Evolutionary conservation across 495 filamentous ascomycete genomes (phyloP).

Genomic region (Hypoxylon perforatum): DNA sequence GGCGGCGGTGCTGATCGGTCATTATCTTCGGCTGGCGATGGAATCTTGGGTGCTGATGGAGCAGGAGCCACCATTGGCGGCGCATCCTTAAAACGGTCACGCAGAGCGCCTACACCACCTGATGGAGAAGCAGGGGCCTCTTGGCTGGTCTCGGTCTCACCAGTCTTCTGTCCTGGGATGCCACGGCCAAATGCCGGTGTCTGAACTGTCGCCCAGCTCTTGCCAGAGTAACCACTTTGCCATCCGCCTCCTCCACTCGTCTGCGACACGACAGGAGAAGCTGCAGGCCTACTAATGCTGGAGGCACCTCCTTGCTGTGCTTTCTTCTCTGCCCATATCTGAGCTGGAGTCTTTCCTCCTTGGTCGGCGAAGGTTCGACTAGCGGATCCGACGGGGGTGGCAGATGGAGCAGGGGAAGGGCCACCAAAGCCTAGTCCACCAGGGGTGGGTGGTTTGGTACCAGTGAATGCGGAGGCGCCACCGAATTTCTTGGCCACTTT

Average conservation of each 20-base stretch:
- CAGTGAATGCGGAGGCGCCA: conserved; percentile 74
- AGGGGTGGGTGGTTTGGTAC: conserved; percentile 89
- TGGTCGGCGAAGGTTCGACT: conserved; percentile 94
- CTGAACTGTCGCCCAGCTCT: conserved; percentile 86
- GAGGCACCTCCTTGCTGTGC: conserved; percentile 74
- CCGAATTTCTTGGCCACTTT: conserved; percentile 92
- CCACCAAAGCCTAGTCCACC: conserved; percentile 67
- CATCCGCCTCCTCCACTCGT: conserved; percentile 76
- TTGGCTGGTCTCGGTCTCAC: conserved; percentile 57
- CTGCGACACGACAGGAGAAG: conserved; percentile 71
- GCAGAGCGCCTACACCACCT: conserved; percentile 72
- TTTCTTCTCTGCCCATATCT: conserved; percentile 97
- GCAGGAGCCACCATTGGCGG: conserved; percentile 68
- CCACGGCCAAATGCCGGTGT: conserved; percentile 76
- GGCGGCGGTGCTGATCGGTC: conserved; percentile 60
- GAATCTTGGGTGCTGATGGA: conserved; percentile 50
- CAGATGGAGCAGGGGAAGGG: conserved; percentile 57
- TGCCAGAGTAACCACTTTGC: conserved; percentile 90
- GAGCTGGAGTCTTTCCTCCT: conserved; percentile 95
- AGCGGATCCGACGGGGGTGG: conserved; percentile 76
- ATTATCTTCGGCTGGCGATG: conserved; percentile 48
- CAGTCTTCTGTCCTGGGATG: conserved; percentile 67
- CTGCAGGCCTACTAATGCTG: conserved; percentile 50
- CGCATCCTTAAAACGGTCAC: conserved; percentile 79
- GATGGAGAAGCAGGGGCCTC: conserved; percentile 57